Conservation (phyloP, 116 monocot species). For the Cymodocea nodosa region DNA sequence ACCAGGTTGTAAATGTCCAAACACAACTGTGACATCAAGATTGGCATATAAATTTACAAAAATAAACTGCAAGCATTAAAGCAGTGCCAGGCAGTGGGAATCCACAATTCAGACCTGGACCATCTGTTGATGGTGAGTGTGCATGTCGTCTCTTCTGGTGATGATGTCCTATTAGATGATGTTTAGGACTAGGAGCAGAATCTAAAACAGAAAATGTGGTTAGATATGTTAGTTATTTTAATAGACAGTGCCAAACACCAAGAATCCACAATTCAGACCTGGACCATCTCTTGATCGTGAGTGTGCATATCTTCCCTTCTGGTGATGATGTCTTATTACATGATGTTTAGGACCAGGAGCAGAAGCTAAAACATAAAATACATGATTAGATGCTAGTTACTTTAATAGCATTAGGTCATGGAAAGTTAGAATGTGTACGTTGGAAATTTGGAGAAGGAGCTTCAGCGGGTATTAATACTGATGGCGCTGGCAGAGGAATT, state of each 20-base stretch:
- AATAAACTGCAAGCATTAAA: background rate
- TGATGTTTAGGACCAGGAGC: slow-evolving; percentile 9
- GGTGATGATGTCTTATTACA: slow-evolving; percentile 20
- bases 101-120: slow-evolving; percentile 18
- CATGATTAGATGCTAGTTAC: background rate
- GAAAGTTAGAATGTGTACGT: background rate
- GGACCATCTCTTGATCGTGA: slow-evolving; percentile 13
- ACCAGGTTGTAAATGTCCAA: background rate
- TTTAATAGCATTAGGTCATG: background rate
- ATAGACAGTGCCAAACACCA: background rate
- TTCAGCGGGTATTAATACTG: background rate
- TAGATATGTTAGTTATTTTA: too few relatives aligned
- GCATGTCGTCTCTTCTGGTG: slow-evolving; percentile 17
- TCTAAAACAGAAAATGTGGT: slow-evolving; percentile 13
- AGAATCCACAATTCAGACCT: slow-evolving; percentile 18
- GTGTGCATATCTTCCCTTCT: slow-evolving; percentile 12
- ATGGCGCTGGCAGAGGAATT: slow-evolving; percentile 2
- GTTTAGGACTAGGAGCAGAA: slow-evolving; percentile 8
- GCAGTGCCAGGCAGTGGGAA: background rate
- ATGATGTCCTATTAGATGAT: slow-evolving; percentile 12
- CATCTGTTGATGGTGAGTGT: slow-evolving; percentile 14
- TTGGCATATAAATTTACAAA: background rate
- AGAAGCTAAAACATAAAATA: slow-evolving; percentile 15
- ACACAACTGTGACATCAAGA: background rate
- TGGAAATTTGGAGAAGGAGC: slow-evolving; percentile 1